Evolutionary conservation across 2,329 filamentous ascomycete genomes (phyloP).

Genomic region (Calonectria hongkongensis): DNA sequence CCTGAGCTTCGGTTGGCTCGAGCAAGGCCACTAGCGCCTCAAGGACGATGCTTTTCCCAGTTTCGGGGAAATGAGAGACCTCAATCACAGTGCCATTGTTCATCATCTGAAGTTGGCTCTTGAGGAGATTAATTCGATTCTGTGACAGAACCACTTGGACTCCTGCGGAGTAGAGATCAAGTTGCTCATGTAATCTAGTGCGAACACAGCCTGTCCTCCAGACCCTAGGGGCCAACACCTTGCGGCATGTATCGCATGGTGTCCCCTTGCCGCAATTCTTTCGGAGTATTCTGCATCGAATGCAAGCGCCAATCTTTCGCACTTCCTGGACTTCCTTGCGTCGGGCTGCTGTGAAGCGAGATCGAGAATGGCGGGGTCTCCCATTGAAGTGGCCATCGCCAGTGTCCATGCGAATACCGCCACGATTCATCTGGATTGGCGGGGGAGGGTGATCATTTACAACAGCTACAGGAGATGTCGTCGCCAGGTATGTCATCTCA

Average conservation of each 20-base stretch:
- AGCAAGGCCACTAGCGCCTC: conserved; percentile 58
- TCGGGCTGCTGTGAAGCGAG: conserved; percentile 74
- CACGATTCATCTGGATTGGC: conserved; percentile 61
- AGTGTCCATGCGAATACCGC: conserved; percentile 73
- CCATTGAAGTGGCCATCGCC: conserved; percentile 66
- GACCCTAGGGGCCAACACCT: conserved; percentile 78
- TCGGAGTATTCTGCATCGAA: conserved; percentile 78
- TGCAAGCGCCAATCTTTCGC: conserved; percentile 79
- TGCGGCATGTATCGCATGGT: conserved; percentile 78
- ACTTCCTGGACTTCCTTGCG: conserved; percentile 80
- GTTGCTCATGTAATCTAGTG: conserved; percentile 76
- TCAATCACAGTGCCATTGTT: conserved; percentile 72
- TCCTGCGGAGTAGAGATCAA: conserved; percentile 78
- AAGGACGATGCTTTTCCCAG: conserved; percentile 65
- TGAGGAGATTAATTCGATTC: conserved; percentile 74
- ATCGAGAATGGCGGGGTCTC: conserved; percentile 72
- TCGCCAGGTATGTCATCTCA: conserved; percentile 70
- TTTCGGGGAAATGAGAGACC: conserved; percentile 75
- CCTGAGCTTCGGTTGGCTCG: conserved; percentile 61
- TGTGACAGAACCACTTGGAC: conserved; percentile 78
- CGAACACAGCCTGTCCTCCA: conserved; percentile 79
- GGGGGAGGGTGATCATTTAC: conserved; percentile 57
- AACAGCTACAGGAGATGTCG: conserved; percentile 57
- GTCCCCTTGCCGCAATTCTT: conserved; percentile 80
- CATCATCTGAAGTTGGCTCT: conserved; percentile 68